Evolutionary conservation across 305 asterid genomes (phyloP), one percentile per base, ranked within the genome.

Genomic region (Solanum chacoense): DNA sequence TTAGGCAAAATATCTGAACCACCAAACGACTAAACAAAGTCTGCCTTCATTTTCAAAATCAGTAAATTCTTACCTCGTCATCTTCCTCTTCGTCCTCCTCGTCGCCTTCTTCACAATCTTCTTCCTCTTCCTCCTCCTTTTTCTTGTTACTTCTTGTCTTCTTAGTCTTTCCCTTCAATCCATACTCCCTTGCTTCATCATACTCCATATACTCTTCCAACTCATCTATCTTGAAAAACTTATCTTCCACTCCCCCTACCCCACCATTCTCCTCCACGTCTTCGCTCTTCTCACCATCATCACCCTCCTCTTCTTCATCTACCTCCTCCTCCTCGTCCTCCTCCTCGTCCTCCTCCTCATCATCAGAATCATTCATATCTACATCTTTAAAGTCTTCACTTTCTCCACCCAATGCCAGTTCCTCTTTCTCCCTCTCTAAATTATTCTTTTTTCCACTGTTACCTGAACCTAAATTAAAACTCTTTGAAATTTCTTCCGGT

Each of bases 101-200:
- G 0, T 86, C 16, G 59, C 90, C 32, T 85, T 87, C 91, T 13
- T 85, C 91, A 2, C 22, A 94, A 79, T 90, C 97, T 20, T 90
- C 96, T 2, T 91, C 95, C 12, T 91, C 94, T 2, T 91, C 94
- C 10, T 81, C 89, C 4, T 88, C 94, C 3, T 90, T 91, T 7
- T 90, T 91, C 0, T 91, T 96, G 2, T 89, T 35, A 93, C 3
- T 91, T 93, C 63, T 91, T 93, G 4, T 69, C 65, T 89, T 92
- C 88, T 93, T 91, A 89, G 90, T 84, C 34, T 91, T 94, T 85
- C 89, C 92, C 93, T 91, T 89, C 84, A 90, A n/a, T 72, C 98
- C 98, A 90, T 94, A 97, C 89, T 95, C 98, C 89, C 94, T 93
- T 11, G 94, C 98, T 90, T 96, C 99, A 74, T 96, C 98, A 50